Percentiles rank a stretch among this genome's conserved stretches.
These are phyloP conservation scores for Fusarium caatingaense DNA, from an alignment of 2,329 filamentous ascomycete genomes.

Conservation along the genomic window DNA sequence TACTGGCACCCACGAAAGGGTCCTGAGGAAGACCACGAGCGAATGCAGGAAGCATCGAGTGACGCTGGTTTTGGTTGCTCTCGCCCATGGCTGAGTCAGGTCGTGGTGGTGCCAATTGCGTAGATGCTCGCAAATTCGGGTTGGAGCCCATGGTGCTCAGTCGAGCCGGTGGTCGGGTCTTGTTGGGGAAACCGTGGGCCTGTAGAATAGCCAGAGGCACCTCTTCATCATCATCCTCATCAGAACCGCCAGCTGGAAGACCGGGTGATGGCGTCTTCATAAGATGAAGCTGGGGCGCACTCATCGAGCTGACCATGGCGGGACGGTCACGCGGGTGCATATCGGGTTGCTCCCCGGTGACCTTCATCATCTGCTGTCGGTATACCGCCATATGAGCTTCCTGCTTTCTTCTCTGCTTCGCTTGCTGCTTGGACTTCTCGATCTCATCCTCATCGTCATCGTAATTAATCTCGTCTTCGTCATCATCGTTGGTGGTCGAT, in stretches of 20 bases:
- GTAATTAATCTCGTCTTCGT: slow-evolving; percentile 70
- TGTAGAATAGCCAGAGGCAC: slow-evolving; percentile 87
- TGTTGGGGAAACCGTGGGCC: slow-evolving; percentile 88
- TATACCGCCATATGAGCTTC: slow-evolving; percentile 92
- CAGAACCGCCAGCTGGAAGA: slow-evolving; percentile 64
- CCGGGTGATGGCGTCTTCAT: slow-evolving; percentile 53
- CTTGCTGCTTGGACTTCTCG: slow-evolving; percentile 78
- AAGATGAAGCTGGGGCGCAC: slow-evolving; percentile 68
- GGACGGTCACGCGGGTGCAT: slow-evolving; percentile 60
- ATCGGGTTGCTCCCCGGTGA: slow-evolving; percentile 75
- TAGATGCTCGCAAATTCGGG: slow-evolving; percentile 73
- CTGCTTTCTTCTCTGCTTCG: slow-evolving; percentile 85
- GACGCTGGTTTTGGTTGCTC: slow-evolving; percentile 45
- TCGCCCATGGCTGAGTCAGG: slow-evolving; percentile 70
- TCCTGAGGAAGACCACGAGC: slow-evolving; percentile 85
- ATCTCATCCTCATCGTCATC: slow-evolving; percentile 82
- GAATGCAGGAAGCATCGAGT: slow-evolving; percentile 77
- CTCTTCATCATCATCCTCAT: slow-evolving; percentile 92
- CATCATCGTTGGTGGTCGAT: slow-evolving; percentile 67
- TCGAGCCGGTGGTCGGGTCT: slow-evolving; percentile 77
- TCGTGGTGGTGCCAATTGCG: slow-evolving; percentile 56
- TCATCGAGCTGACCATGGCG: slow-evolving; percentile 67
- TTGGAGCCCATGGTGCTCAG: slow-evolving; percentile 74
- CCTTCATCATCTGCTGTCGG: slow-evolving; percentile 96
- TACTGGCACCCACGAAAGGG: slow-evolving; percentile 82